These are phyloP conservation scores for Trichophyton simii DNA, from an alignment of 2,329 filamentous ascomycete species.

Conservation along the genomic window DNA sequence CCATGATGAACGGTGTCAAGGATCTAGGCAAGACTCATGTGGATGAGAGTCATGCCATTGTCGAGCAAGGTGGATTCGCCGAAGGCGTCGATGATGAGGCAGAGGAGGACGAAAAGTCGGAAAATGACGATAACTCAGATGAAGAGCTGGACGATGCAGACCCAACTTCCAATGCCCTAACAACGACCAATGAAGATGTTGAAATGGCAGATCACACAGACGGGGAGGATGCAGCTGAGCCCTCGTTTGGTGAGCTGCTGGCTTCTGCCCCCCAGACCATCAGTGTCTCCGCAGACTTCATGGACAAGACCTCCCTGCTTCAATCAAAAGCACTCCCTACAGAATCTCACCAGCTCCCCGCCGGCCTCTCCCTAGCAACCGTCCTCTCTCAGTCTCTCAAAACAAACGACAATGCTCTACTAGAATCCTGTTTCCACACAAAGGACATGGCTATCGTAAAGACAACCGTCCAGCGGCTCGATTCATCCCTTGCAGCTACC, in stretches of 20 bases:
- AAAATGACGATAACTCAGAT: constrained; percentile 18
- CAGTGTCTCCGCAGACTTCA: constrained; percentile 51
- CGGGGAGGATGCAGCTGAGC: constrained; percentile 39
- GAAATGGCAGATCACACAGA: constrained; percentile 30
- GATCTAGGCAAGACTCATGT: constrained; percentile 40
- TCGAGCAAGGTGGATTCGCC: constrained; percentile 38
- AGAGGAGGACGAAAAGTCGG: constrained; percentile 22
- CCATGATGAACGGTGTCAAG: constrained; percentile 42
- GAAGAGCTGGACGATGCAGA: constrained; percentile 11
- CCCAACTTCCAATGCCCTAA: neutral
- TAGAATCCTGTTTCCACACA: constrained; percentile 83
- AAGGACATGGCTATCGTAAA: constrained; percentile 65
- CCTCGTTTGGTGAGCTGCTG: constrained; percentile 79
- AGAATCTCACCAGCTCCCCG: constrained; percentile 46
- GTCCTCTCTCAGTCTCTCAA: constrained; percentile 88
- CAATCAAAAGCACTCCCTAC: constrained; percentile 30
- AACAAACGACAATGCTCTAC: constrained; percentile 77
- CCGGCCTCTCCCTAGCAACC: constrained; percentile 71
- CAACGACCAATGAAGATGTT: constrained; percentile 17
- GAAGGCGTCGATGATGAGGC: constrained; percentile 26
- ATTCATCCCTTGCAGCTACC: constrained; percentile 65
- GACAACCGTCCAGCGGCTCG: constrained; percentile 79
- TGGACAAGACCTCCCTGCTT: constrained; percentile 29
- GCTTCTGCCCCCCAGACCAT: constrained; percentile 57
- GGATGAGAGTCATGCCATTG: constrained; percentile 45